Percentiles rank a stretch among this genome's conserved stretches.
These are phyloP conservation scores for Mycena kentingensis DNA, from an alignment of 768 basidiomycete genomes.

Conservation along the genomic window DNA sequence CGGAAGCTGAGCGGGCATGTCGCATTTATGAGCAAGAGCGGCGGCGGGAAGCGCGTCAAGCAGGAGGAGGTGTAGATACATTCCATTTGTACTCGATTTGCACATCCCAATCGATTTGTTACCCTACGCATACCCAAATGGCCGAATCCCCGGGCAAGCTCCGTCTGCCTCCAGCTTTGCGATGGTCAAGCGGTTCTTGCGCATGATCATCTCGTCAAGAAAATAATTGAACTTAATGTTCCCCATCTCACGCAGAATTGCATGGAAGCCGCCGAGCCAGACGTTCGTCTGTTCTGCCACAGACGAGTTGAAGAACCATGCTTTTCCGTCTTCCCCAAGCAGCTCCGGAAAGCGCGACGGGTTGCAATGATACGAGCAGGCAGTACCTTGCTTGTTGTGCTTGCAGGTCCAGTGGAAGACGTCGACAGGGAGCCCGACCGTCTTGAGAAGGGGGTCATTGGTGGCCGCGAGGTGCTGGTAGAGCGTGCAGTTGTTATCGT, in stretches of 20 bases:
- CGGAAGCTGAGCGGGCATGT: no score
- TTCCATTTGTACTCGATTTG: no score
- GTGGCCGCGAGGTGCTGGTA: slow-evolving; percentile 17
- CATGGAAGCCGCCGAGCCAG: slow-evolving; percentile 33
- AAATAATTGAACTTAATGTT: slow-evolving; percentile 21
- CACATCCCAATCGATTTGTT: no score
- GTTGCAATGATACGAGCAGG: slow-evolving; percentile 11
- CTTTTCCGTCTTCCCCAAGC: slow-evolving; percentile 9
- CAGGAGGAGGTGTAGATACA: no score
- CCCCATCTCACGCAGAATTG: slow-evolving; percentile 27
- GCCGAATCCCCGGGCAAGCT: no score
- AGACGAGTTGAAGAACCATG: slow-evolving; percentile 36
- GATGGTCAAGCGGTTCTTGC: neutral
- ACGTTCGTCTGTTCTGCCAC: slow-evolving; percentile 34
- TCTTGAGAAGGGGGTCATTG: slow-evolving; percentile 20
- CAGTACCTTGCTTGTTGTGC: slow-evolving; percentile 30
- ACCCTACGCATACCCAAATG: no score
- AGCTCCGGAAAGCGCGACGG: slow-evolving; percentile 27
- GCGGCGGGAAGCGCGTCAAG: no score
- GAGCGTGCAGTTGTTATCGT: slow-evolving; percentile 31
- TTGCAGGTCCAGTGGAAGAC: slow-evolving; percentile 41
- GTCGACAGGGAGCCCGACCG: slow-evolving; percentile 33
- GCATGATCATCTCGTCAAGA: slow-evolving; percentile 4
- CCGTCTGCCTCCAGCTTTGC: no score
- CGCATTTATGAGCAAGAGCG: no score